Percentiles rank a stretch among this genome's conserved stretches.
phyloP scores from a whole-genome alignment of 345 rosid genomes.

The Triadica sebifera region DNA sequence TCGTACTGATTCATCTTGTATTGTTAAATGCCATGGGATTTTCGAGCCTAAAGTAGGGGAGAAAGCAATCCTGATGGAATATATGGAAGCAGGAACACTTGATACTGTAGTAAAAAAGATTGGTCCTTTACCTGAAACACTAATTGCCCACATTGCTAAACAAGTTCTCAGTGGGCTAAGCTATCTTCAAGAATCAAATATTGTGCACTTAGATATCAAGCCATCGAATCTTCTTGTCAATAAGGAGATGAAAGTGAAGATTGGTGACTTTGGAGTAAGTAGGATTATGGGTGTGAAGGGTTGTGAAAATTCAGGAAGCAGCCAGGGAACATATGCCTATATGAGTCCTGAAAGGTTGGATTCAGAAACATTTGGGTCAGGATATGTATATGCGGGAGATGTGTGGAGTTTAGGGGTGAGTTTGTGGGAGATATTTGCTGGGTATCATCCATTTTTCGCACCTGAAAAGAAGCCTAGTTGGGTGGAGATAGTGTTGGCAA shows the following conservation, averaged over 20 bases:
- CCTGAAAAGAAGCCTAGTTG: slow-evolving; percentile 19
- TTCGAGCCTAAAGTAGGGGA: slow-evolving; percentile 8
- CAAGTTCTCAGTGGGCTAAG: slow-evolving; percentile 17
- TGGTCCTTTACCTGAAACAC: slow-evolving; percentile 15
- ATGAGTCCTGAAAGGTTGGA: slow-evolving; percentile 29
- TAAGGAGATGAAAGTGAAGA: slow-evolving; percentile 14
- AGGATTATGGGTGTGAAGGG: background rate
- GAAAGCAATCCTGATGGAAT: slow-evolving; percentile 18
- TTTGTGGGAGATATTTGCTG: slow-evolving; percentile 26
- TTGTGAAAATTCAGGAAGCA: background rate
- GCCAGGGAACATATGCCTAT: slow-evolving; percentile 2
- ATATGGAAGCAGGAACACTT: slow-evolving; percentile 22
- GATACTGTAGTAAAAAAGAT: background rate
- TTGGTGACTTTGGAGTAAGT: slow-evolving; percentile 23
- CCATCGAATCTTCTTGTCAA: slow-evolving; percentile 21
- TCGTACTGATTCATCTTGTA: background rate
- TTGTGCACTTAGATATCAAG: slow-evolving; percentile 21
- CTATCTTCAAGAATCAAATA: slow-evolving; percentile 13
- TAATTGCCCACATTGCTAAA: slow-evolving; percentile 1
- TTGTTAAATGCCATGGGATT: background rate
- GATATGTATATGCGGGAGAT: slow-evolving; percentile 9
- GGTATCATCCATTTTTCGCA: slow-evolving; percentile 23
- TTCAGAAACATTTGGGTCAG: background rate
- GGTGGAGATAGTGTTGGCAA: slow-evolving; percentile 12
- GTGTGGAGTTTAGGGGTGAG: slow-evolving; percentile 26